phyloP scores from a whole-genome alignment of 2,329 filamentous ascomycete species.

The Falciphora oryzae region DNA sequence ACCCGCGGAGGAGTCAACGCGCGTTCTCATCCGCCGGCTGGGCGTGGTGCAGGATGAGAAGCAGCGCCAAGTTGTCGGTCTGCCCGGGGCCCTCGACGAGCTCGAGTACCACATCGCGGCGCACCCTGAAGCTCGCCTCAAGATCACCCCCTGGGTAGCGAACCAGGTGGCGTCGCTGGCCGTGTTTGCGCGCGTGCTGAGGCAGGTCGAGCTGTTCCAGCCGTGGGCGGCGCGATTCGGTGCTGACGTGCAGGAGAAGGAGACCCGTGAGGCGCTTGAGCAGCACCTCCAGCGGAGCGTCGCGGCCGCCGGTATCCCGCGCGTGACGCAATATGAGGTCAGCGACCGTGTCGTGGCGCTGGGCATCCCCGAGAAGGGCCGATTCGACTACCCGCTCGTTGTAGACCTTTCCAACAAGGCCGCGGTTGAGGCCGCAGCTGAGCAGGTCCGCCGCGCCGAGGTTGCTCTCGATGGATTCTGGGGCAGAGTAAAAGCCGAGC shows the following conservation, averaged over 20 bases:
- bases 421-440: constrained; percentile 1
- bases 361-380: constrained; percentile 4
- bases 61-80: constrained; percentile 13
- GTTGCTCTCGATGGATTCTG: constrained; percentile 12
- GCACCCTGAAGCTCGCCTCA: background rate
- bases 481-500: constrained; percentile 9
- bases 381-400: constrained; percentile 11
- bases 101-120: constrained; percentile 12
- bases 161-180: constrained; percentile 12
- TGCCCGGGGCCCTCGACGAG: constrained; percentile 14
- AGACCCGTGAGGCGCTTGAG: constrained; percentile 12
- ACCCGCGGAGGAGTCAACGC: constrained; percentile 8
- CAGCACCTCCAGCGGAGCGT: constrained; percentile 13
- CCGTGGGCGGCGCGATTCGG: constrained; percentile 14
- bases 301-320: constrained; percentile 11
- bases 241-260: constrained; percentile 14
- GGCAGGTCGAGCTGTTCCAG: constrained; percentile 14
- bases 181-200: constrained; percentile 10
- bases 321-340: constrained; percentile 12
- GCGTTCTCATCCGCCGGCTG: constrained; percentile 12
- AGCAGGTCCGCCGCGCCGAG: constrained; percentile 9
- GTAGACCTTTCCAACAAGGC: background rate
- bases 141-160: constrained; percentile 10
- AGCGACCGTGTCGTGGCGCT: constrained; percentile 9
- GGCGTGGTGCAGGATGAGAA: constrained; percentile 13